Evolutionary conservation across 768 basidiomycete genomes (phyloP), one percentile per base, ranked within the genome.

Genomic region (Podaxis sp.): DNA sequence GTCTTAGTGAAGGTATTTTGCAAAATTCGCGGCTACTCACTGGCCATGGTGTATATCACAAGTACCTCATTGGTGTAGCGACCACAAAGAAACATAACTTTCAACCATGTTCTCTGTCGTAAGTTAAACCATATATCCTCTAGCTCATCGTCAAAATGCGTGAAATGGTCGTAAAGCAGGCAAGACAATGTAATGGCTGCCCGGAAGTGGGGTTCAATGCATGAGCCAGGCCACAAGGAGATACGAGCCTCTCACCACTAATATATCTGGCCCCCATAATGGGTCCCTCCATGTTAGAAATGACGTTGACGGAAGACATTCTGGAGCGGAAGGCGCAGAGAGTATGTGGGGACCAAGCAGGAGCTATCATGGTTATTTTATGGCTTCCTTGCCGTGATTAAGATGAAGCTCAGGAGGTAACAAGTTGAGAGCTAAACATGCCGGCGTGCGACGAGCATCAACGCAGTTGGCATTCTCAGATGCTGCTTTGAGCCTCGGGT

Each of bases 61-160:
- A 51, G 27, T 8, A 38, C 50, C n/a, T 52, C 50, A 13, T 49
- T 27, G 11, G 22, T 41, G n/a, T 52, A 52, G 1, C 50, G 49
- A 13, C 50, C 50, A 40, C 47, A 59, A 6, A 59, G 57, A 24
- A 59, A 59, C 47, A 51, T 19, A 19, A 59, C 13, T 7, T 59
- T 59, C 19, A 52, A 19, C 49, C 19, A 40, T 27, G 13, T 51
- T 8, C 50, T n/a, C 50, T 52, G 24, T 3, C 38, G 49, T 29
- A 59, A 22, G 27, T 59, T 59, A 7, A 52, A 40, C 50, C 57
- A 59, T 27, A 59, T 15, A 24, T 59, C 58, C 12, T 4, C 11
- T 22, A 27, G 5, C 19, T 52, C 50, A 12, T 59, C 58, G 19
- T 59, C 36, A 22, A 59, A 40, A 53, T 51, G 50, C 19, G 37